Evolutionary conservation across 108 stramenopile genomes (phyloP).

Genomic region (Parietichytrium sp.): DNA sequence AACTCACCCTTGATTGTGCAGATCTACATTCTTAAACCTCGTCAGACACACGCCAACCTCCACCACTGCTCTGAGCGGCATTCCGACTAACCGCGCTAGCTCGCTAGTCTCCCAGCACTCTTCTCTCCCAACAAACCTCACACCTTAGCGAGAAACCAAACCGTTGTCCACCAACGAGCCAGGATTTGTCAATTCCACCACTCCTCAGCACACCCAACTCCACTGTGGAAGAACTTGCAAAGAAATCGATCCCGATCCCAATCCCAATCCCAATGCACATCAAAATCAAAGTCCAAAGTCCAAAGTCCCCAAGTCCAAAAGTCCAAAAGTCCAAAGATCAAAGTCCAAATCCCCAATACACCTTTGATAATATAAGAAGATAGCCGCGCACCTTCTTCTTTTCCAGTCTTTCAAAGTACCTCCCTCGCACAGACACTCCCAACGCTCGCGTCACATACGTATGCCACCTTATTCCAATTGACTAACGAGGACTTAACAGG

Average conservation of each 20-base stretch:
- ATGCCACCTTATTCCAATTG: too few species aligned
- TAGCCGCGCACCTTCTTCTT: too few species aligned
- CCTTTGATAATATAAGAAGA: too few species aligned
- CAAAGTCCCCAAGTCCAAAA: too few species aligned
- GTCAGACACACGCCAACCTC: constrained; percentile 4
- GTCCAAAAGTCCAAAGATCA: too few species aligned
- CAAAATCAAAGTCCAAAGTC: too few species aligned
- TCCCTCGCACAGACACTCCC: too few species aligned
- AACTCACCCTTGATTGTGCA: constrained; percentile 26
- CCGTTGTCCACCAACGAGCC: background rate
- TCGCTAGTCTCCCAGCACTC: background rate
- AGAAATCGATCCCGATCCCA: background rate
- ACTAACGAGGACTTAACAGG: too few species aligned
- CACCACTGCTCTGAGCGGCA: background rate
- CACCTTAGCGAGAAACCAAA: background rate
- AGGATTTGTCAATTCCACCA: background rate
- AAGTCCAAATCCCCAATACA: too few species aligned
- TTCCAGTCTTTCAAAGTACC: too few species aligned
- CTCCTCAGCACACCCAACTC: background rate
- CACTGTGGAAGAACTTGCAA: background rate
- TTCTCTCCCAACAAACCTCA: background rate
- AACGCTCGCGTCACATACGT: too few species aligned
- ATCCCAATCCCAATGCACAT: too few species aligned
- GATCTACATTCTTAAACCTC: constrained; percentile 29
- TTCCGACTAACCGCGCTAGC: background rate